Evolutionary conservation across 805 yeast genomes (phyloP).

Genomic region (Hanseniaspora lachancei): DNA sequence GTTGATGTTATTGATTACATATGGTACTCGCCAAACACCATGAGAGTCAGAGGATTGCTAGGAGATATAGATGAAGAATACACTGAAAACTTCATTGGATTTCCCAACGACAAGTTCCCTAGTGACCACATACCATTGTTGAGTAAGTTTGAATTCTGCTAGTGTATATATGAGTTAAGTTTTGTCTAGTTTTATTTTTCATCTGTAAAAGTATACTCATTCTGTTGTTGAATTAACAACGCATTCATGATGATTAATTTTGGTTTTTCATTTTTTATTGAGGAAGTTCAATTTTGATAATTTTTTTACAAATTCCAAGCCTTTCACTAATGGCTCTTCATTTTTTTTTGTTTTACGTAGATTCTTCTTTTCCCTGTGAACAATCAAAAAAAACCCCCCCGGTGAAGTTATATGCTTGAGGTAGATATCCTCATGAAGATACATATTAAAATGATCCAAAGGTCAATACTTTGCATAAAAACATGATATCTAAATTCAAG

Average conservation of each 20-base stretch:
- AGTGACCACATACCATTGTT: slow-evolving; percentile 89
- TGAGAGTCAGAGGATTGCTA: slow-evolving; percentile 71
- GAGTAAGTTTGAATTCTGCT: slow-evolving; percentile 51
- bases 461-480: slow-evolving; percentile 10
- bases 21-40: slow-evolving; percentile 77
- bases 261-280: no score
- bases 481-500: slow-evolving; percentile 10
- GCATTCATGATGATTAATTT: no score
- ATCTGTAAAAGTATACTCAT: neutral
- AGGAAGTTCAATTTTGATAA: no score
- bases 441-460: neutral
- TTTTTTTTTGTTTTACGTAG: neutral
- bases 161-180: neutral
- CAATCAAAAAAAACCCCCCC: no score
- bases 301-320: no score
- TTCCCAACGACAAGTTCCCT: slow-evolving; percentile 88
- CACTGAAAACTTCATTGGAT: slow-evolving; percentile 64
- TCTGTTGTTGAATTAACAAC: neutral
- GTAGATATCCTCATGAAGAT: no score
- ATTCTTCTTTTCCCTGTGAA: no score
- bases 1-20: slow-evolving; percentile 89
- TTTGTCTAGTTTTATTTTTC: neutral
- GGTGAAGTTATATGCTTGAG: no score
- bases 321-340: no score
- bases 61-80: slow-evolving; percentile 77